phyloP scores from a whole-genome alignment of 225 moss, liverwort and hornwort genomes.

The Straminergon stramineum region DNA sequence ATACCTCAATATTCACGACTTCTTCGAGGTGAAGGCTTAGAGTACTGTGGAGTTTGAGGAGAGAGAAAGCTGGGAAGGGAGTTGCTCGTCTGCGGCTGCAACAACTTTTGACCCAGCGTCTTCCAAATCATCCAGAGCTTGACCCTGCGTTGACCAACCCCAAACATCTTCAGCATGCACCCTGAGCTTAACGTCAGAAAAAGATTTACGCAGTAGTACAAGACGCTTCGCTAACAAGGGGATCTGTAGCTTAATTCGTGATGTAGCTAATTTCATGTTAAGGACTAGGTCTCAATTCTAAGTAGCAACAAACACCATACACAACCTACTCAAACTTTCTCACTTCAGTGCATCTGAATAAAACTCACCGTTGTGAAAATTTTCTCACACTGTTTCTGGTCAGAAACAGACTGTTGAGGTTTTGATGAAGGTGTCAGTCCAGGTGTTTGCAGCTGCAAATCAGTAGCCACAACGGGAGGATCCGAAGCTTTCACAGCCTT shows the following conservation, averaged over 20 bases:
- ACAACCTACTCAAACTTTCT: neutral
- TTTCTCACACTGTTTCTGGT: neutral
- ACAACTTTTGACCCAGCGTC: neutral
- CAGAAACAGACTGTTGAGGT: neutral
- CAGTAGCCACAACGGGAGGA: conserved; percentile 15
- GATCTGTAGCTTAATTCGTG: neutral
- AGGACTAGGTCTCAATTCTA: neutral
- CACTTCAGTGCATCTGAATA: neutral
- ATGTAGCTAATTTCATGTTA: neutral
- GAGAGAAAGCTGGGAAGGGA: conserved; percentile 14
- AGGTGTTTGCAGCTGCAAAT: conserved; percentile 60
- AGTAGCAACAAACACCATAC: neutral
- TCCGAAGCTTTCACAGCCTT: conserved; percentile 2
- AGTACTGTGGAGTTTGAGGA: neutral
- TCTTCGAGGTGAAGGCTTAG: neutral
- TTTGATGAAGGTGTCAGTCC: conserved; percentile 1
- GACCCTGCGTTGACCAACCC: conserved; percentile 8
- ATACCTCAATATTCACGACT: neutral
- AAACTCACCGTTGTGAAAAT: neutral
- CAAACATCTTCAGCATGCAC: neutral
- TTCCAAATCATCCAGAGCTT: neutral
- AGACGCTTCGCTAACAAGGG: neutral
- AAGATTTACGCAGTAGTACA: neutral
- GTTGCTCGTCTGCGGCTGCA: neutral
- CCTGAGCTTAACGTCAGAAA: neutral